Base-by-base conservation (phyloP, 2,329 filamentous ascomycete genomes). In the Botrytis galanthina region DNA sequence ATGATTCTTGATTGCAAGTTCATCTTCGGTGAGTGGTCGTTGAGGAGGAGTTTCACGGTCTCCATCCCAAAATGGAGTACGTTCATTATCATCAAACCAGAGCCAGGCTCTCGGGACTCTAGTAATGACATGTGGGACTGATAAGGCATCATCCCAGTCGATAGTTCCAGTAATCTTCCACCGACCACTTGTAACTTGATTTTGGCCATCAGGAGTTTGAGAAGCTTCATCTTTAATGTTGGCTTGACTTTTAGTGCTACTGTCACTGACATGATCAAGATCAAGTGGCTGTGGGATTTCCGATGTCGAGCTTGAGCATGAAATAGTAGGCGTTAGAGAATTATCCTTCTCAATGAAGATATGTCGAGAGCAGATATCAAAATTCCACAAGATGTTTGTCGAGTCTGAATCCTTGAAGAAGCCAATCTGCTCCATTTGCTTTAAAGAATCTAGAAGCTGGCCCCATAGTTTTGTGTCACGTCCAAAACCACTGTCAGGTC, bases 131-230 rank as follows among this genome's bases (percentile, higher is more conserved):
- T 26, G 42, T 4, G 77, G 77, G 0, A 75, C 73, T 4, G 77
- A 74, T 12, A 74, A 2, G 16, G 29, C 69, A 51, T 73, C 74
- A 63, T 78, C 77, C 76, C 62, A 78, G 39, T 78, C 77, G 1
- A 78, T 10, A 4, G 76, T 60, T 22, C 77, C 77, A 44, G 46
- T 75, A 20, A 78, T 5, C 18, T 46, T 48, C 62, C 62, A 64
- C 22, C 42, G 10, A 16, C 42, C 20, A 46, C 44, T 32, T 7
- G 32, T 26, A 37, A 37, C 2, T 37, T 60, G 57, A 35, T 10
- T 35, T 37, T 26, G 29, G 1, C 57, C 1, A 32, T 35, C 32
- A 14, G 10, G 18, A 37, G 4, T 7, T 12, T 37, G 18, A 22
- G 32, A 60, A 60, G 32, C 10, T 60, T 35, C 57, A 12, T 14